Percentiles rank a stretch among this genome's conserved stretches.
Evolutionary conservation across 495 filamentous ascomycete species (phyloP).

Genomic region (Hyaloscypha hepaticicola): DNA sequence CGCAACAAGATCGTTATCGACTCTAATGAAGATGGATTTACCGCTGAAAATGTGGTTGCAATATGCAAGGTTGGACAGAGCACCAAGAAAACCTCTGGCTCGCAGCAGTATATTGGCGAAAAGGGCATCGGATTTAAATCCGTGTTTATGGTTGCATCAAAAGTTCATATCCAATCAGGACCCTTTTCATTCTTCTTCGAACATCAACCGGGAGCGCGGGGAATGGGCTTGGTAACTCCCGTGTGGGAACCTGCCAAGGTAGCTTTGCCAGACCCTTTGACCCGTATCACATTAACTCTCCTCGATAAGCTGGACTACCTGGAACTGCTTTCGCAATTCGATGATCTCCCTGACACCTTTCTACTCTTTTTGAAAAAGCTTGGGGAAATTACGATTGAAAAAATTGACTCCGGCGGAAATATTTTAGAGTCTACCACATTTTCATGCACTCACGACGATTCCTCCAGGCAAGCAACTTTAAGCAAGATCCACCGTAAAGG

Average conservation of each 20-base stretch:
- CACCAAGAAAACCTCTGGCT: slow-evolving; percentile 31
- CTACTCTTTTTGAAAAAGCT: slow-evolving; percentile 19
- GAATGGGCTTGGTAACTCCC: slow-evolving; percentile 47
- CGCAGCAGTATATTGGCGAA: slow-evolving; percentile 40
- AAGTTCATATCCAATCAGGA: slow-evolving; percentile 42
- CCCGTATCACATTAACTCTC: slow-evolving; percentile 14
- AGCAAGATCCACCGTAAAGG: neutral
- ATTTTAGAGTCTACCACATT: neutral
- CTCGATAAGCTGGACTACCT: slow-evolving; percentile 7
- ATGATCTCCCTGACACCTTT: slow-evolving; percentile 16
- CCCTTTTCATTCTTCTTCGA: slow-evolving; percentile 43
- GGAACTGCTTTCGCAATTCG: slow-evolving; percentile 3
- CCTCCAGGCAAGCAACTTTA: neutral
- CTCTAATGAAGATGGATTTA: slow-evolving; percentile 46
- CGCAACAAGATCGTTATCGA: slow-evolving; percentile 33
- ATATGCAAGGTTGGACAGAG: slow-evolving; percentile 41
- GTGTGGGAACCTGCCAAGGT: neutral
- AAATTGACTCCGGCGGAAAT: neutral
- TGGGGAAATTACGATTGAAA: neutral
- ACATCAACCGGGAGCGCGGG: slow-evolving; percentile 29
- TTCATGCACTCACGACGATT: neutral
- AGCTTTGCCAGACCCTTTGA: neutral
- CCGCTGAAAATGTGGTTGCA: slow-evolving; percentile 35
- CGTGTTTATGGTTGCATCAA: slow-evolving; percentile 43
- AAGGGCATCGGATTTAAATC: slow-evolving; percentile 52